Base-by-base conservation (phyloP, 2,329 filamentous ascomycete species). In the Stachybotrys chlorohalonatus region DNA sequence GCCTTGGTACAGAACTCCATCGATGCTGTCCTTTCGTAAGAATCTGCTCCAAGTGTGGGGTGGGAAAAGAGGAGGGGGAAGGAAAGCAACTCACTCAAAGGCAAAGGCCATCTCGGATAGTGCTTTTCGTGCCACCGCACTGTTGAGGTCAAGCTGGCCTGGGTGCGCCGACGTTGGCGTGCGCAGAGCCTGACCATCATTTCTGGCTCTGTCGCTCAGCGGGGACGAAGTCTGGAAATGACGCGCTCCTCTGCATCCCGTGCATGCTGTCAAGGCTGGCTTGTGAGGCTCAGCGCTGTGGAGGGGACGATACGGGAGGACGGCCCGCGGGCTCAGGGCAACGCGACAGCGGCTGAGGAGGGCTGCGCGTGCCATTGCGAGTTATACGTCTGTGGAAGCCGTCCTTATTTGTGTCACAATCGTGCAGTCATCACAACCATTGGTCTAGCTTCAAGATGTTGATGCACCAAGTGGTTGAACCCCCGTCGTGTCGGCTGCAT, bases 1-100 rank as follows among this genome's bases (percentile, higher is more conserved):
- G 57, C 88, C 87, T 65, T 92, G 90, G 36, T 97, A 80, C 17
- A 99, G 82, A n/a, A 99, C 94, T 54, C 94, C 94, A 70, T 99
- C 94, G 67, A 99, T 95, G 62, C 78, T 80, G 11, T 7, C 3
- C 16, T 11, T 36, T 49, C 32, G 36, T 48, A 24, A 52, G 24
- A 51, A 11, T 13, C 17, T 24, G 45, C n/a, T 46, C 17, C 24
- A 6, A 6, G n/a, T 16, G 6, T 13, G 47, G 45, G 3, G 8
- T n/a, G 16, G 9, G 45, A n/a, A 1, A 3, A 1, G 13, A 2
- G 7, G 30, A 4, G 4, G 15, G 31, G 39, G 15, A 13, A 11
- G 3, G 11, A 16, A 2, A 24, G 6, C 6, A 15, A 62, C 68
- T 39, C 60, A 71, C 69, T 71, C 69, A 51, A 71, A 71, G n/a